A percentile compares a stretch with the other conserved stretches of the same genome.
Evolutionary conservation across 2,329 filamentous ascomycete species (phyloP).

Genomic region (Colletotrichum sp.): DNA sequence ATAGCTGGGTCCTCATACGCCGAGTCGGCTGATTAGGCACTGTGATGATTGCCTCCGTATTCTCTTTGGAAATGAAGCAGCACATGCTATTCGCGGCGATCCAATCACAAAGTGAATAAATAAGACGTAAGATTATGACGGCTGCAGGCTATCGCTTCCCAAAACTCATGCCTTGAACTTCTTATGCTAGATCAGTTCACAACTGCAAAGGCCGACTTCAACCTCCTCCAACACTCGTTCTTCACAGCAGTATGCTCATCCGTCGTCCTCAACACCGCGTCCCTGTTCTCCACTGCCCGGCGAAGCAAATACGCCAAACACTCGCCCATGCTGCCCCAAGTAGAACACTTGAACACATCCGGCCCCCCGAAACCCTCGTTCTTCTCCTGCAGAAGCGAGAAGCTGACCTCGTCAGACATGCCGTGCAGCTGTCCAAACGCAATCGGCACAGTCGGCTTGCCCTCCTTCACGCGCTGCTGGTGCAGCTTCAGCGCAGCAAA

Average conservation of each 20-base stretch:
- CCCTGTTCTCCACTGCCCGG: constrained; percentile 42
- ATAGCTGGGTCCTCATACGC: not conserved
- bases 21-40: not conserved
- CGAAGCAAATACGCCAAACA: constrained; percentile 42
- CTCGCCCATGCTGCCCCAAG: constrained; percentile 42
- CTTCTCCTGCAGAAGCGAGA: constrained; percentile 48
- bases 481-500: constrained; percentile 49
- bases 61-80: not conserved
- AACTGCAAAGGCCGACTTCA: constrained; percentile 23
- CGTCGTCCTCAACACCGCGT: constrained; percentile 31
- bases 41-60: not conserved
- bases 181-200: not conserved
- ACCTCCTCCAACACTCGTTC: constrained; percentile 32
- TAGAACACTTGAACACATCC: constrained; percentile 44
- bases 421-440: constrained; percentile 60
- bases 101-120: not conserved
- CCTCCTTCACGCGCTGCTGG: constrained; percentile 39
- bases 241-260: constrained; percentile 35
- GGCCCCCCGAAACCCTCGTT: constrained; percentile 26
- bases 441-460: constrained; percentile 39
- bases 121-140: not conserved
- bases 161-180: not conserved
- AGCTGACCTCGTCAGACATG: constrained; percentile 63
- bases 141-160: not conserved
- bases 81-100: too few relatives aligned